These are phyloP conservation scores for Pyricularia grisea DNA, from an alignment of 2,329 filamentous ascomycete species.

Conservation along the genomic window DNA sequence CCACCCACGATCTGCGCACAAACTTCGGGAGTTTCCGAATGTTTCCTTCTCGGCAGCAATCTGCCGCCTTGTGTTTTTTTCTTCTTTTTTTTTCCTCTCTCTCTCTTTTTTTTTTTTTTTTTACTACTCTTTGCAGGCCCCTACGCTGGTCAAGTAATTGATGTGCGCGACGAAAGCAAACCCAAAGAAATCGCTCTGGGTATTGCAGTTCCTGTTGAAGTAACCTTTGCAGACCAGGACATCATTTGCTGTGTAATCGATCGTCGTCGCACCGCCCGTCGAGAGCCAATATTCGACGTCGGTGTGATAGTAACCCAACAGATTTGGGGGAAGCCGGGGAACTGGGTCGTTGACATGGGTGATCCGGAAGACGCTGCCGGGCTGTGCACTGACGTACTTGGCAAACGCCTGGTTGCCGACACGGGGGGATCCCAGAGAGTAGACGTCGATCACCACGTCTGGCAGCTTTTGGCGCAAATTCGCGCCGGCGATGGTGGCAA, in stretches of 20 bases:
- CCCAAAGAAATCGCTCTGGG: neutral
- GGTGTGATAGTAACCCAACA: slow-evolving; percentile 54
- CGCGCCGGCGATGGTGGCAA: slow-evolving; percentile 50
- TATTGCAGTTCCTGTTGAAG: neutral
- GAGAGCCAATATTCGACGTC: slow-evolving; percentile 59
- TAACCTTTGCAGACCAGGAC: neutral
- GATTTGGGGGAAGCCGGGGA: slow-evolving; percentile 53
- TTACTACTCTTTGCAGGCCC: neutral
- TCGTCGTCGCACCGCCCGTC: neutral
- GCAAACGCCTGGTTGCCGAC: slow-evolving; percentile 50
- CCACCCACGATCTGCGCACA: too few species aligned
- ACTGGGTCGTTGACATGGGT: slow-evolving; percentile 61
- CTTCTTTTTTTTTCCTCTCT: too few species aligned
- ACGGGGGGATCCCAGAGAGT: slow-evolving; percentile 59
- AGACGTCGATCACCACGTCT: slow-evolving; percentile 37
- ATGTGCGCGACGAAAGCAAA: neutral
- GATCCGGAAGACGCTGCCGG: slow-evolving; percentile 48
- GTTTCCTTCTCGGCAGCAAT: too few species aligned
- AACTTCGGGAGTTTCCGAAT: too few species aligned
- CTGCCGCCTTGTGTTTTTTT: too few species aligned
- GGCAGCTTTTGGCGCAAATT: slow-evolving; percentile 40
- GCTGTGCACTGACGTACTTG: slow-evolving; percentile 41
- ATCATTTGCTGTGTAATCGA: neutral
- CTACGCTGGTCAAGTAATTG: neutral
- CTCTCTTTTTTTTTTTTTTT: too few species aligned